phyloP scores from a whole-genome alignment of 257 asterid species.

The Rubia yunnanensis region DNA sequence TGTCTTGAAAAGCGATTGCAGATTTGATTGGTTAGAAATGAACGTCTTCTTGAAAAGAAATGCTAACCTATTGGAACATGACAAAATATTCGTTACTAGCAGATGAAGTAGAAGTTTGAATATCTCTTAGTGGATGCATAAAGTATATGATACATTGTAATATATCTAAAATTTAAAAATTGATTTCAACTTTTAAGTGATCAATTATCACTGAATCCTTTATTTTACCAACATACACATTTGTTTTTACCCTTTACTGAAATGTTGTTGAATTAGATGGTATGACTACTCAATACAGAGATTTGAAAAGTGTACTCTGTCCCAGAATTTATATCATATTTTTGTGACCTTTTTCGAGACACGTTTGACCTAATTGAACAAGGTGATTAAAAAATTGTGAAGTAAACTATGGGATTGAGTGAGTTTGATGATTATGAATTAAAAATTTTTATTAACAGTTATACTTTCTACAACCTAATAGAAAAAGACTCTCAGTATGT shows the following conservation, averaged over 20 bases:
- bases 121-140: not conserved
- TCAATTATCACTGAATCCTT: not conserved
- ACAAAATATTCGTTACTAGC: not conserved
- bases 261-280: not conserved
- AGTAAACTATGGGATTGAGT: not conserved
- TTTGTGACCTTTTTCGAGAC: not conserved
- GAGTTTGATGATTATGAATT: not conserved
- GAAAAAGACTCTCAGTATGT: no score
- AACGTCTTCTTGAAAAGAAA: not conserved
- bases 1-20: not conserved
- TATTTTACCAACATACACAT: no score
- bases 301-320: not conserved
- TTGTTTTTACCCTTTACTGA: no score
- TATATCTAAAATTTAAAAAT: no score
- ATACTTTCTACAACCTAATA: not conserved
- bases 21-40: not conserved
- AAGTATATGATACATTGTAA: not conserved
- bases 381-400: not conserved
- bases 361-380: not conserved
- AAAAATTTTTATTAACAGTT: no score
- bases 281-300: not conserved
- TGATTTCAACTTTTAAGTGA: not conserved
- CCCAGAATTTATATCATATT: no score
- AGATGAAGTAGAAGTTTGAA: not conserved
- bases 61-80: not conserved